Percentiles rank a stretch among this genome's conserved stretches.
Evolutionary conservation across 2,329 filamentous ascomycete species (phyloP).

Genomic region (Cadophora malorum): DNA sequence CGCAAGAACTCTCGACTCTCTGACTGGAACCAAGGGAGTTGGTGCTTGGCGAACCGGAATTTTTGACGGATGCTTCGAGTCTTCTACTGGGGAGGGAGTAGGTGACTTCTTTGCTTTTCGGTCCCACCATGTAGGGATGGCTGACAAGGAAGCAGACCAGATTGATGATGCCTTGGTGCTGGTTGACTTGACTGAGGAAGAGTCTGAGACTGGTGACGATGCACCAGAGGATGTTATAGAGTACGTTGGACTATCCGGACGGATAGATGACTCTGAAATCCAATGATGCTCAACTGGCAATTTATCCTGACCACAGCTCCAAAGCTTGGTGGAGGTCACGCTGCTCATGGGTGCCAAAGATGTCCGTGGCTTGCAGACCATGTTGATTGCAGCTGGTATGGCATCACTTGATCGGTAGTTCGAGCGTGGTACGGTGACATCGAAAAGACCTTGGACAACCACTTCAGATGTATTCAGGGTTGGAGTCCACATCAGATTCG

Average conservation of each 20-base stretch:
- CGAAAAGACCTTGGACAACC: constrained; percentile 35
- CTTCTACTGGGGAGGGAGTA: constrained; percentile 28
- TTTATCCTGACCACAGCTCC: constrained; percentile 30
- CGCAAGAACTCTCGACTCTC: constrained; percentile 40
- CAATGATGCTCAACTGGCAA: constrained; percentile 40
- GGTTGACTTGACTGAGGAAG: constrained; percentile 42
- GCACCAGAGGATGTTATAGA: constrained; percentile 41
- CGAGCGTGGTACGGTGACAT: constrained; percentile 23
- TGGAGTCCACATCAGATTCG: constrained; percentile 33
- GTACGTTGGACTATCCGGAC: constrained; percentile 42
- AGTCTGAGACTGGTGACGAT: constrained; percentile 42
- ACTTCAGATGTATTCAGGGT: not conserved
- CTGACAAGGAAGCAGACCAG: constrained; percentile 24
- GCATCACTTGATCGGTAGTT: constrained; percentile 34
- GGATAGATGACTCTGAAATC: constrained; percentile 45
- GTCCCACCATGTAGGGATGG: constrained; percentile 26
- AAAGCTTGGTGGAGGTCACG: constrained; percentile 40
- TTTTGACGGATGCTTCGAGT: constrained; percentile 30
- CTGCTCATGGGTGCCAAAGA: constrained; percentile 21
- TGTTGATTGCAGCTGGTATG: constrained; percentile 38
- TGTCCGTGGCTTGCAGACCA: constrained; percentile 36
- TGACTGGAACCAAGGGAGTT: constrained; percentile 29
- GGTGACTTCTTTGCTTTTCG: constrained; percentile 32
- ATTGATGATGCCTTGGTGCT: constrained; percentile 46
- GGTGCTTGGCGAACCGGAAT: constrained; percentile 33